Conservation (phyloP, 768 basidiomycete species). For the Boletellus emodensis region DNA sequence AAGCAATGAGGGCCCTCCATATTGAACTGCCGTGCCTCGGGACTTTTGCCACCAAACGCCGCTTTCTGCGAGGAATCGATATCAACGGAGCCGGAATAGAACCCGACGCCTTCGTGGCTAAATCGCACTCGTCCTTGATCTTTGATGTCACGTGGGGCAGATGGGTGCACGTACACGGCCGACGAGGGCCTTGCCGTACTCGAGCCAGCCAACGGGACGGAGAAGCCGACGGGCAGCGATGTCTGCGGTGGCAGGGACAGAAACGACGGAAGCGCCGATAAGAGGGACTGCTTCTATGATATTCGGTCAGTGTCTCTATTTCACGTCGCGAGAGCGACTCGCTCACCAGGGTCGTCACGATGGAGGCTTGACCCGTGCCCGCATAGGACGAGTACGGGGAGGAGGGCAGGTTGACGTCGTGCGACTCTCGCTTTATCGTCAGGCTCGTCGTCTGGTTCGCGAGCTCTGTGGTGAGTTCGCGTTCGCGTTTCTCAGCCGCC, state of each 20-base stretch:
- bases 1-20: constrained; percentile 43
- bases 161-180: constrained; percentile 38
- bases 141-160: constrained; percentile 42
- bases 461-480: constrained; percentile 60
- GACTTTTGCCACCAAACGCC: constrained; percentile 29
- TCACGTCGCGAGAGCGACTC: background rate
- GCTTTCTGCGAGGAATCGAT: constrained; percentile 28
- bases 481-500: constrained; percentile 63
- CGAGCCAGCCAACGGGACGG: constrained; percentile 43
- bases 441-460: constrained; percentile 34
- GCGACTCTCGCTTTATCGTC: constrained; percentile 55
- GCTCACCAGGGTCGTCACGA: constrained; percentile 66
- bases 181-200: constrained; percentile 38
- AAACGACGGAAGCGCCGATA: constrained; percentile 73
- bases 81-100: constrained; percentile 48
- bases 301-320: constrained; percentile 14
- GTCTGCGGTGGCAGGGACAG: constrained; percentile 63
- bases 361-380: constrained; percentile 47
- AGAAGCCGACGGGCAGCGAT: constrained; percentile 51
- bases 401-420: constrained; percentile 48
- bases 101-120: constrained; percentile 32
- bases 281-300: constrained; percentile 55
- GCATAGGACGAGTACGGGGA: constrained; percentile 37
- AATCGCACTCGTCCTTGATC: constrained; percentile 55
- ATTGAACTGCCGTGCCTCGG: constrained; percentile 53